phyloP scores from a whole-genome alignment of 495 filamentous ascomycete species.

The Tuber magnatum region DNA sequence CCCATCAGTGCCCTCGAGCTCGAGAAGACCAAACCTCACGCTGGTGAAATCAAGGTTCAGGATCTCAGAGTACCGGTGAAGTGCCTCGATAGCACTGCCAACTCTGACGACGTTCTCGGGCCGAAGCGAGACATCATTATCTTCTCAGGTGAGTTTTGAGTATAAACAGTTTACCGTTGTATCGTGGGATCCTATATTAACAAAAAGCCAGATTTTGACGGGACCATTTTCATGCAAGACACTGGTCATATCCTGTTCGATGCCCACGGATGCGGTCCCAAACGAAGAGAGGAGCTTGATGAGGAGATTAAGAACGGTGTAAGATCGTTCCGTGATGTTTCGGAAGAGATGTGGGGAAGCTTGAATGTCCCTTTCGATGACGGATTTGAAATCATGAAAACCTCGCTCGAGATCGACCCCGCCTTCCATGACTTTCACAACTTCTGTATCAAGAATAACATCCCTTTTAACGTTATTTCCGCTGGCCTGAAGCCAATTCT shows the following conservation, averaged over 20 bases:
- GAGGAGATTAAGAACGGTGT: constrained; percentile 61
- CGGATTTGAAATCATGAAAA: constrained; percentile 63
- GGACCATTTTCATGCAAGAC: constrained; percentile 74
- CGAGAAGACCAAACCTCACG: constrained; percentile 24
- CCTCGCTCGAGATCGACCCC: constrained; percentile 57
- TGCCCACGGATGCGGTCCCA: constrained; percentile 56
- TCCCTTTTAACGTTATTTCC: constrained; percentile 68
- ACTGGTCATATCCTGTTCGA: constrained; percentile 70
- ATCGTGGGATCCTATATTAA: constrained; percentile 9
- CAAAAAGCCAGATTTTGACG: constrained; percentile 57
- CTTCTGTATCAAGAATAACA: constrained; percentile 58
- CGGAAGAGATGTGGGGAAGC: constrained; percentile 70
- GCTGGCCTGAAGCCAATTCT: constrained; percentile 64
- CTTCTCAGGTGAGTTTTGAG: constrained; percentile 32
- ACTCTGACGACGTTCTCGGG: constrained; percentile 27
- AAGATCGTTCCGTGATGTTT: constrained; percentile 65
- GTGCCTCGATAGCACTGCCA: constrained; percentile 27
- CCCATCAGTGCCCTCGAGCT: constrained; percentile 29
- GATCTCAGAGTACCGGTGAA: constrained; percentile 37
- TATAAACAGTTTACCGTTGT: not conserved
- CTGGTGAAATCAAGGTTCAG: constrained; percentile 37
- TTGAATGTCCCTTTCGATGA: constrained; percentile 65
- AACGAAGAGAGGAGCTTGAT: constrained; percentile 54
- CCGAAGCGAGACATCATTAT: constrained; percentile 41
- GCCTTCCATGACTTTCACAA: constrained; percentile 61